Evolutionary conservation across 768 basidiomycete genomes (phyloP), one percentile per base, ranked within the genome.

Genomic region (Tephrocybe sp.): DNA sequence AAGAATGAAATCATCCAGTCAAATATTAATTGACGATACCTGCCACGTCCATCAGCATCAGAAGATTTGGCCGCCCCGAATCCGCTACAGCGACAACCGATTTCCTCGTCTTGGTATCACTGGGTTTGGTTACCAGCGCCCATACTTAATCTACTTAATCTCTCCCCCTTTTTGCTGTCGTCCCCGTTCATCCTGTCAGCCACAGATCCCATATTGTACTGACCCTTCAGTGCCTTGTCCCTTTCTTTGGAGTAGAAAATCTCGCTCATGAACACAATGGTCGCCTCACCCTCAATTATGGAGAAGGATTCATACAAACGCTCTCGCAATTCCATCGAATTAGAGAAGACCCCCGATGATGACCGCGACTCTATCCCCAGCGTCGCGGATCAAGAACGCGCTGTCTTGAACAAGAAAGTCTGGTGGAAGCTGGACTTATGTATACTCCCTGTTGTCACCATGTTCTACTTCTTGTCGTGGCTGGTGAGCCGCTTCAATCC

Each of bases 401-500:
- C 18, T 31, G 26, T 32, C 28, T 9, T 54, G 44, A 35, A 44
- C 13, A 51, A 36, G 28, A 49, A 34, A 35, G 44, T 50, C 30
- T 57, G 56, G 56, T 51, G 52, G 52, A 57, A 57, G 38, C 18
- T 57, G 26, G 52, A 57, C 37, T 22, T 57, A 1, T 57, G 44
- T 16, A 47, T 53, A 36, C 25, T 51, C 24, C 52, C 52, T 5
- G 46, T 53, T 1, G 49, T 48, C 22, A 57, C 56, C 9, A 53
- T 56, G 55, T 49, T 56, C 41, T 56, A 53, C 36, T 51, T 56
- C 21, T 39, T 56, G 15, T 53, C 51, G 9, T 57, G 51, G 51
- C 18, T 53, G 42, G 56, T 53, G 46, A 53, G 46, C 28, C 34
- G 16, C 15, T 28, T 9, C 5, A n/a, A 35, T 35, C 34, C 6